phyloP scores from a whole-genome alignment of 768 basidiomycete genomes.

The button mushroom (Agaricus bisporus) region DNA sequence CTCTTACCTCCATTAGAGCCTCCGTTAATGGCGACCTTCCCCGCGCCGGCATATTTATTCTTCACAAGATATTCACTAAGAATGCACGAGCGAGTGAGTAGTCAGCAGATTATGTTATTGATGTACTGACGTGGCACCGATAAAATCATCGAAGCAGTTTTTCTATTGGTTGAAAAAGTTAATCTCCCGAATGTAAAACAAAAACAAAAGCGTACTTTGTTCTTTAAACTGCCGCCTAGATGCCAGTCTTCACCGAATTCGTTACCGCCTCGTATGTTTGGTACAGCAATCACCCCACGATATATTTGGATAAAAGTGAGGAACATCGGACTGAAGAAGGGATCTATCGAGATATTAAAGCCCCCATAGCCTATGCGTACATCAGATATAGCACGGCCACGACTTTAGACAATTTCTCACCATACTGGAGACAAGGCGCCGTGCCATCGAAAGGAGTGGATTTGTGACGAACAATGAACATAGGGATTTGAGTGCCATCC shows the following conservation, averaged over 20 bases:
- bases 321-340: conserved; percentile 65
- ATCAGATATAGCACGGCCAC: not conserved
- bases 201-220: conserved; percentile 41
- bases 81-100: conserved; percentile 1
- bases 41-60: conserved; percentile 59
- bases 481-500: conserved; percentile 76
- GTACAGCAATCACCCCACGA: conserved; percentile 56
- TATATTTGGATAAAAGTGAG: conserved; percentile 72
- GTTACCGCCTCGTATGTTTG: conserved; percentile 60
- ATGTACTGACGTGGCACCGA: conserved; percentile 60
- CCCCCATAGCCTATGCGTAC: conserved; percentile 65
- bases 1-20: conserved; percentile 72
- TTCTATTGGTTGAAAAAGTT: conserved; percentile 28
- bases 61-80: conserved; percentile 65
- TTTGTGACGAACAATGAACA: conserved; percentile 81
- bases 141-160: conserved; percentile 81
- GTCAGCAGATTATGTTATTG: not conserved
- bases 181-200: not conserved
- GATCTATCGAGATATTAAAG: conserved; percentile 64
- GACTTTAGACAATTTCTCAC: conserved; percentile 23
- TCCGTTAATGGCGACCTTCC: conserved; percentile 73
- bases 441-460: conserved; percentile 65
- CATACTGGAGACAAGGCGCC: conserved; percentile 74
- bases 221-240: conserved; percentile 58
- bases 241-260: conserved; percentile 91